phyloP scores from a whole-genome alignment of 208 protist genomes.

The Blechomonas ayalai region DNA sequence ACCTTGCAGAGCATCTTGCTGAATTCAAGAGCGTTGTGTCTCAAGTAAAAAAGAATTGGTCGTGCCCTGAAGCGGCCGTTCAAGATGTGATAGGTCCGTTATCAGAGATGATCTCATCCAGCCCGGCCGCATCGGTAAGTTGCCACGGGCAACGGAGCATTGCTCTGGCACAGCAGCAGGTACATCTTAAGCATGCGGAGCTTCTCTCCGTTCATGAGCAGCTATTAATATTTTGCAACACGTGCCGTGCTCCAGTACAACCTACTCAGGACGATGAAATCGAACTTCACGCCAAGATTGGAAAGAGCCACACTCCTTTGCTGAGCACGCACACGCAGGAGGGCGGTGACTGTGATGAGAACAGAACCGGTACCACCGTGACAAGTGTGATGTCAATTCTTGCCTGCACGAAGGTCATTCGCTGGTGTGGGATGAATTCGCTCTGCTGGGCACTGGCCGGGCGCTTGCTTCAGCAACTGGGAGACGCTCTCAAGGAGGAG shows the following conservation, averaged over 20 bases:
- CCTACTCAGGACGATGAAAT: slow-evolving; percentile 30
- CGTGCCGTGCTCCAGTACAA: slow-evolving; percentile 29
- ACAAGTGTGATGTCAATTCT: too few relatives aligned
- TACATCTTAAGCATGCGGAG: slow-evolving; percentile 10
- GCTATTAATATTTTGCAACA: slow-evolving; percentile 38
- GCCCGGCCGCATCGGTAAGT: too few relatives aligned
- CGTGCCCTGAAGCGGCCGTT: slow-evolving; percentile 4
- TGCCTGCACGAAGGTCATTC: too few relatives aligned
- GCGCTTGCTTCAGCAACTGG: slow-evolving; percentile 15
- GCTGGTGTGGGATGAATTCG: slow-evolving; percentile 30
- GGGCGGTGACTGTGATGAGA: too few relatives aligned
- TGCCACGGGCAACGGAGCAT: slow-evolving; percentile 21
- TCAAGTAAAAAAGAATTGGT: slow-evolving; percentile 26
- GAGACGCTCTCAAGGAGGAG: not conserved
- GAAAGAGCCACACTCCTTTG: not conserved
- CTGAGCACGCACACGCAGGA: too few relatives aligned
- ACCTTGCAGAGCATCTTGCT: slow-evolving; percentile 33
- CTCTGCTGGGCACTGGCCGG: slow-evolving; percentile 38
- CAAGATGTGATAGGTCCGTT: too few relatives aligned
- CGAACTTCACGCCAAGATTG: slow-evolving; percentile 14
- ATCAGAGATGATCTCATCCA: too few relatives aligned
- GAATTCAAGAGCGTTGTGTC: slow-evolving; percentile 38
- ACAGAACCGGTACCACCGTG: too few relatives aligned
- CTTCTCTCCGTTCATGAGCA: slow-evolving; percentile 24
- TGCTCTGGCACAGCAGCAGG: slow-evolving; percentile 18